Evolutionary conservation across 2,329 filamentous ascomycete genomes (phyloP), one percentile per base, ranked within the genome.

Genomic region (Botryotinia calthae): DNA sequence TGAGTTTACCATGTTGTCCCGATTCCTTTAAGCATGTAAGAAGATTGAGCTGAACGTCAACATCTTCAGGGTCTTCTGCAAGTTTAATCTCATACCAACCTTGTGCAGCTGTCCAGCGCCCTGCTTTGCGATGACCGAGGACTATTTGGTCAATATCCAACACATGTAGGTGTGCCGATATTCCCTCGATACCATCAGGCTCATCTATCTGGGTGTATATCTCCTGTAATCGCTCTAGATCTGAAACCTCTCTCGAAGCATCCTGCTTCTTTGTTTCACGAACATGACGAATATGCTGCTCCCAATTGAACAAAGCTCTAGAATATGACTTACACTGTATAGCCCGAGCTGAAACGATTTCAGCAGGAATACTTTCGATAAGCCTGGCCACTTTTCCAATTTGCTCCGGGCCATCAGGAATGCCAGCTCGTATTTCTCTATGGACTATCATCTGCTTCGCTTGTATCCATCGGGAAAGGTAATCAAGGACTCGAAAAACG

Each of bases 181-280:
- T 95, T 4, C 96, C 96, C 80, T 98, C 95, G 48, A 99, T 90
- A 1, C 95, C 95, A 81, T 99, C 96, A 0, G 96, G 97, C 78
- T 99, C 96, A 79, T 99, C 96, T 74, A 99, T 98, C 78, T 98
- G 93, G 1, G 94, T 93, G 82, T 99, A 99, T 28, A 99, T 97
- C 70, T 95, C 91, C 79, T 98, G 95, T 37, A 99, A 84, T 74
- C 91, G 89, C 76, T 94, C 89, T 74, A 97, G 88, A 6, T 96
- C 85, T 37, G 89, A 86, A 70, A 91, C 86, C n/a, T 87, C 87
- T 2, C 86, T 84, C 1, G 84, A 64, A 48, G 42, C 40, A 61
- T 73, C 64, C 25, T 71, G 74, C 51, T 74, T 71, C 25, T 70
- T 73, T 16, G 74, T 73, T 22, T 73, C 59, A 54, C 79, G 74